These are phyloP conservation scores for Thozetella sp. DNA, from an alignment of 495 filamentous ascomycete species.

Conservation along the genomic window DNA sequence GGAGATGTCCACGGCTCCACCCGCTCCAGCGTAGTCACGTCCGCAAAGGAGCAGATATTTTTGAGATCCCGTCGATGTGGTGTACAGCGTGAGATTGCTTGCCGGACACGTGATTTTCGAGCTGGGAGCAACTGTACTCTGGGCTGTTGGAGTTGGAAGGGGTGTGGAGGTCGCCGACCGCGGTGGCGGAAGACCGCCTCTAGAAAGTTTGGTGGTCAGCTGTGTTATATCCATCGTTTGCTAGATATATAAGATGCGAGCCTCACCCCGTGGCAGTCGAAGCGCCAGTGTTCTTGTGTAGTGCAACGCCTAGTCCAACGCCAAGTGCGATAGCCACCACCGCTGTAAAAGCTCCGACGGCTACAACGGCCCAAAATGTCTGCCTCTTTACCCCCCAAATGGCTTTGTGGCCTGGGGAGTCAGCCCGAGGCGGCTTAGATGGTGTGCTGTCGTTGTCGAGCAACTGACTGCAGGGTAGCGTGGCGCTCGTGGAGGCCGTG, in stretches of 20 bases:
- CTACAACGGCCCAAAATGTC: slow-evolving; percentile 19
- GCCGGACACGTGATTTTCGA: slow-evolving; percentile 22
- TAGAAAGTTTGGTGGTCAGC: slow-evolving; percentile 3
- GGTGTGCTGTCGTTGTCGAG: neutral
- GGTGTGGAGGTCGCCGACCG: neutral
- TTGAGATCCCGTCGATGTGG: slow-evolving; percentile 5
- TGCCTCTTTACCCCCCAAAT: slow-evolving; percentile 19
- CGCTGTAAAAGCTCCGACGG: slow-evolving; percentile 18
- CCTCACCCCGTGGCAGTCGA: slow-evolving; percentile 9
- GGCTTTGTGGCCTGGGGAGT: neutral
- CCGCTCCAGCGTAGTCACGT: slow-evolving; percentile 27
- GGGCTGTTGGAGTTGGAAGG: slow-evolving; percentile 13
- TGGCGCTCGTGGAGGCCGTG: neutral
- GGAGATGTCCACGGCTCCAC: slow-evolving; percentile 25
- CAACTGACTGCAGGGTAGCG: neutral
- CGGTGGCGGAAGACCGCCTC: slow-evolving; percentile 1
- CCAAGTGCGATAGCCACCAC: slow-evolving; percentile 28
- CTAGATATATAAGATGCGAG: neutral
- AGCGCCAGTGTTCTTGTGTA: neutral
- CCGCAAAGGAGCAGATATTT: slow-evolving; percentile 31
- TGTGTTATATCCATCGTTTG: neutral
- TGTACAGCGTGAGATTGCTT: slow-evolving; percentile 34
- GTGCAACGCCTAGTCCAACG: slow-evolving; percentile 25
- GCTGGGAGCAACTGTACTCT: slow-evolving; percentile 2
- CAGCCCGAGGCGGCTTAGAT: neutral